Percentiles rank a stretch among this genome's conserved stretches.
Evolutionary conservation across 1,284 basidiomycete genomes (phyloP).

Genomic region (Mycena sp.): DNA sequence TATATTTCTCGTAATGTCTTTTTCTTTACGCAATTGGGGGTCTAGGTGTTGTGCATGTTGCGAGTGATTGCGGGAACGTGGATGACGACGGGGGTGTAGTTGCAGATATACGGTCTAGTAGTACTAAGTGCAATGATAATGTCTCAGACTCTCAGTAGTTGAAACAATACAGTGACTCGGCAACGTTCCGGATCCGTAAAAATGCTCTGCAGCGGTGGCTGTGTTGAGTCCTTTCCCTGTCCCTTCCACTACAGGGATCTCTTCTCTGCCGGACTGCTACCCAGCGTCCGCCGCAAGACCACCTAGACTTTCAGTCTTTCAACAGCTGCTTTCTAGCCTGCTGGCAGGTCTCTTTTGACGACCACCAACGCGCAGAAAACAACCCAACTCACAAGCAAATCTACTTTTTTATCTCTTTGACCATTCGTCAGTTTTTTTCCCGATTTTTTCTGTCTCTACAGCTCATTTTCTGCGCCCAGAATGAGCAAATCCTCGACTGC

Average conservation of each 20-base stretch:
- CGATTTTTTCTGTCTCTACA: constrained; percentile 32
- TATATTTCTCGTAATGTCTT: constrained; percentile 15
- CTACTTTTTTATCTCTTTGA: constrained; percentile 51
- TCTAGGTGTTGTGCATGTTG: background rate
- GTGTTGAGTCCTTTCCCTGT: constrained; percentile 22
- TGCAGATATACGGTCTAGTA: too few relatives aligned
- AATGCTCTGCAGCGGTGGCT: background rate
- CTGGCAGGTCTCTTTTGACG: constrained; percentile 91
- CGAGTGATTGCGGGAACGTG: too few relatives aligned
- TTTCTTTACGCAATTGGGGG: constrained; percentile 15
- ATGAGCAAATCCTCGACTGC: constrained; percentile 88
- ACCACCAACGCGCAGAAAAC: constrained; percentile 74
- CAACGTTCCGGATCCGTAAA: constrained; percentile 1
- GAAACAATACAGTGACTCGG: too few relatives aligned
- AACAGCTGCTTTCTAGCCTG: constrained; percentile 69
- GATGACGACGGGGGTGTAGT: too few relatives aligned
- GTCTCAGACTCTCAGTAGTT: too few relatives aligned
- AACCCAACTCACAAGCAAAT: constrained; percentile 44
- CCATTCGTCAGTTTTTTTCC: constrained; percentile 63
- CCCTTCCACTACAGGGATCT: constrained; percentile 13
- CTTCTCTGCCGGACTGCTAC: constrained; percentile 35
- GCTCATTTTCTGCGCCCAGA: constrained; percentile 53
- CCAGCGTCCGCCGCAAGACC: constrained; percentile 36
- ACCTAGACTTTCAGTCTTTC: constrained; percentile 35
- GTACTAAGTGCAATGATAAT: too few relatives aligned